A percentile compares a stretch with the other conserved stretches of the same genome.
Evolutionary conservation across 805 yeast species (phyloP).

Genomic region (Starmerella bombicola): DNA sequence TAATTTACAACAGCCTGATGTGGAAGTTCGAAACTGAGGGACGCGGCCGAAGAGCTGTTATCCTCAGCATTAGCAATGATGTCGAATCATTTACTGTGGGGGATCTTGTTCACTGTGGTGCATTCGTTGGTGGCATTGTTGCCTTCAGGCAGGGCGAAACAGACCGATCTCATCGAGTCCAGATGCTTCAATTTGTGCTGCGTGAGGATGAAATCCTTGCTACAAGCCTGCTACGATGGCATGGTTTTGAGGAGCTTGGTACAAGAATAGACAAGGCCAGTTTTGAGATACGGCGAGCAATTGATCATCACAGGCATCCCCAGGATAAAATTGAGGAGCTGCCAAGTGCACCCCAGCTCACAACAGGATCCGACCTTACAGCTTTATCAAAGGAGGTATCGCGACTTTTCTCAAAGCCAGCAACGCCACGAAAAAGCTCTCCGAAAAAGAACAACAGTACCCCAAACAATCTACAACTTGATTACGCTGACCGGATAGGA

Average conservation of each 20-base stretch:
- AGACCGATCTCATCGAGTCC: conserved; percentile 7
- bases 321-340: conserved; percentile 2
- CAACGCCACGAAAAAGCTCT: background rate
- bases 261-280: conserved; percentile 1
- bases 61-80: conserved; percentile 1
- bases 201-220: conserved; percentile 1
- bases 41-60: conserved; percentile 12
- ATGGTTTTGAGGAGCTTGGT: background rate
- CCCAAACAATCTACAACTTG: background rate
- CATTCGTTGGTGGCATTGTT: conserved; percentile 11
- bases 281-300: conserved; percentile 1
- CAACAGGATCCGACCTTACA: background rate
- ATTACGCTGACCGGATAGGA: background rate
- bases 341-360: background rate
- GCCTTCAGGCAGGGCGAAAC: conserved; percentile 12
- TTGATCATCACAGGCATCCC: conserved; percentile 5
- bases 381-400: background rate
- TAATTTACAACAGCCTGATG: conserved; percentile 2
- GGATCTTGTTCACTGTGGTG: conserved; percentile 13
- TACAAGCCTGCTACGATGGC: conserved; percentile 4
- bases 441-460: background rate
- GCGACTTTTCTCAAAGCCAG: background rate
- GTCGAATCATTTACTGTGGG: conserved; percentile 2
- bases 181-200: conserved; percentile 4
- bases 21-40: conserved; percentile 16